phyloP scores from a whole-genome alignment of 257 asterid genomes.

The Nicotiana obtusifolia region DNA sequence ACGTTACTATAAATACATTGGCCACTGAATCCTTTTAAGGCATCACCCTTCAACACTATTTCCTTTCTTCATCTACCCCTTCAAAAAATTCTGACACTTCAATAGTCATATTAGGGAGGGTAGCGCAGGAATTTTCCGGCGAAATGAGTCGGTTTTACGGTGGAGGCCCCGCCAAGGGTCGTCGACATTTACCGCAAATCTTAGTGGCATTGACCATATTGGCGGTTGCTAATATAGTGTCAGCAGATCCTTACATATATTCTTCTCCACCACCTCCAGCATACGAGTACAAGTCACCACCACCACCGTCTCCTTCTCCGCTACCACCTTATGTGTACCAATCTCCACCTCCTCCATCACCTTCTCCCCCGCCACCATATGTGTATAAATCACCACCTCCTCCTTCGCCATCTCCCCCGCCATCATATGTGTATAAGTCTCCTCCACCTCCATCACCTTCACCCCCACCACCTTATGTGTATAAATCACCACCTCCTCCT shows the following conservation, averaged over 20 bases:
- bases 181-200: neutral
- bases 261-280: neutral
- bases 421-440: too few species aligned
- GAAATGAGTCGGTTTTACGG: neutral
- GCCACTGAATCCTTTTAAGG: neutral
- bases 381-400: too few species aligned
- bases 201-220: neutral
- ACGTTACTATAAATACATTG: neutral
- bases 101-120: neutral
- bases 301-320: too few species aligned
- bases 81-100: too few species aligned
- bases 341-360: too few species aligned
- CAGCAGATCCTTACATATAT: neutral
- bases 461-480: too few species aligned
- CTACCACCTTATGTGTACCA: too few species aligned
- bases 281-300: too few species aligned
- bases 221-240: slow-evolving; percentile 3
- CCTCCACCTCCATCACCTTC: too few species aligned
- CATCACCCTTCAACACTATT: neutral
- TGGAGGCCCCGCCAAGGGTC: neutral
- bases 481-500: too few species aligned
- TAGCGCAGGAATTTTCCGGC: neutral
- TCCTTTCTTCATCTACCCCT: neutral
- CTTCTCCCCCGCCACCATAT: too few species aligned
- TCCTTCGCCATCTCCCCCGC: too few species aligned